A percentile compares a stretch with the other conserved stretches of the same genome.
Evolutionary conservation across 176 grass and related monocot species (phyloP).

Genomic region (Oryza longistaminata): DNA sequence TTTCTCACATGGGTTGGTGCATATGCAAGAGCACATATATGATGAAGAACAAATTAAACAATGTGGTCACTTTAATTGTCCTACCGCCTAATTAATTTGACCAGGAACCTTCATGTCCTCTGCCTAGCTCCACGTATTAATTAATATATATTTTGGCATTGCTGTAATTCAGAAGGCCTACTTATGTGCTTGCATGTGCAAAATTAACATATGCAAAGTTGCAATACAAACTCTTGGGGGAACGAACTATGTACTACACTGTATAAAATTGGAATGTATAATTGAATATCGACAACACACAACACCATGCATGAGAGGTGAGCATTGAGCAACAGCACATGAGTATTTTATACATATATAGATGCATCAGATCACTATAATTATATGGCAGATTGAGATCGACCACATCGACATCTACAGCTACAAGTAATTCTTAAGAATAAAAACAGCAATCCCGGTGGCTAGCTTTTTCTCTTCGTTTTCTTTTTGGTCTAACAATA

Average conservation of each 20-base stretch:
- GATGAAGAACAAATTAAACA: neutral
- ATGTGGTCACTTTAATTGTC: neutral
- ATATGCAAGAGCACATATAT: neutral
- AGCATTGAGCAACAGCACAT: neutral
- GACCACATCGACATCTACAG: neutral
- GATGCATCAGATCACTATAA: neutral
- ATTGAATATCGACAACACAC: neutral
- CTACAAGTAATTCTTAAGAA: neutral
- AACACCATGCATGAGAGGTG: constrained; percentile 11
- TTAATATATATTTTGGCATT: neutral
- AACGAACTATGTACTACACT: neutral
- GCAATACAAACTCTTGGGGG: neutral
- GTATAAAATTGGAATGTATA: neutral
- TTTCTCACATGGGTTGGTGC: neutral
- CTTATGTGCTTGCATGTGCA: constrained; percentile 16
- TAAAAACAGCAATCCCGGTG: neutral
- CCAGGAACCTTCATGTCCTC: neutral
- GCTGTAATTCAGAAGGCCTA: neutral
- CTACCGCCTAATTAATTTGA: neutral
- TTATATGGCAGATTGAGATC: neutral
- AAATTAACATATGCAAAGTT: constrained; percentile 12
- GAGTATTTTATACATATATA: neutral
- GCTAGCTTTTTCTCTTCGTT: neutral
- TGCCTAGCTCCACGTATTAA: neutral
- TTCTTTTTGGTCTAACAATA: no score